A percentile compares a stretch with the other conserved stretches of the same genome.
Conservation (phyloP, 345 rosid genomes). For the Hevea brasiliensis region DNA sequence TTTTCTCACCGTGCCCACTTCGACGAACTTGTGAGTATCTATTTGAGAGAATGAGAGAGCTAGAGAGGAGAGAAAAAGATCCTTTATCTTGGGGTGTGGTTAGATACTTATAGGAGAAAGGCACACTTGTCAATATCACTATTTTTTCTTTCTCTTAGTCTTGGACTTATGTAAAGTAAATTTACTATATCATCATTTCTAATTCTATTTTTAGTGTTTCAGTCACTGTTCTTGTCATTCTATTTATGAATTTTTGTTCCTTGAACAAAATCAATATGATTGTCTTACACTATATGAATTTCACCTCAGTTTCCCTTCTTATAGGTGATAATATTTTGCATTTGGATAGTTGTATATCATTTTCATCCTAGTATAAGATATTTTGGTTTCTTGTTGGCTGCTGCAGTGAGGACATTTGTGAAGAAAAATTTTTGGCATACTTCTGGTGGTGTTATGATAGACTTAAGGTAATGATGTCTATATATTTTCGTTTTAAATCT, state of each 20-base stretch:
- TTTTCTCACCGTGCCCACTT: too few relatives aligned
- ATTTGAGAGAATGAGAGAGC: too few relatives aligned
- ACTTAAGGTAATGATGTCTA: constrained; percentile 59
- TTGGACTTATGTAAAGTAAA: too few relatives aligned
- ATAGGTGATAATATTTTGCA: background rate
- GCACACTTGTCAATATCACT: too few relatives aligned
- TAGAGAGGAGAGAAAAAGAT: too few relatives aligned
- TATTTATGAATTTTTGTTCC: background rate
- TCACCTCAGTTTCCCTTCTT: background rate
- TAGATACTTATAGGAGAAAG: too few relatives aligned
- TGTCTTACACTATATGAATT: background rate
- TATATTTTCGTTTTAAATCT: background rate
- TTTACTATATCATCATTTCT: background rate
- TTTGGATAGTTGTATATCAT: background rate
- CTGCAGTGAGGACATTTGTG: constrained; percentile 73
- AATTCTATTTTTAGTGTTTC: background rate
- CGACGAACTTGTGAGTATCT: too few relatives aligned
- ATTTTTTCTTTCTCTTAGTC: too few relatives aligned
- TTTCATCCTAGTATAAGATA: background rate
- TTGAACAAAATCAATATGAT: background rate
- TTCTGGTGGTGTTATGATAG: constrained; percentile 94
- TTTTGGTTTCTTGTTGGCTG: constrained; percentile 25
- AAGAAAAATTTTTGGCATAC: constrained; percentile 83
- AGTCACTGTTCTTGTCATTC: background rate
- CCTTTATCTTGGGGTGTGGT: too few relatives aligned